Conservation (phyloP, 169 alveolate species). For the Nephromyces sp. region DNA sequence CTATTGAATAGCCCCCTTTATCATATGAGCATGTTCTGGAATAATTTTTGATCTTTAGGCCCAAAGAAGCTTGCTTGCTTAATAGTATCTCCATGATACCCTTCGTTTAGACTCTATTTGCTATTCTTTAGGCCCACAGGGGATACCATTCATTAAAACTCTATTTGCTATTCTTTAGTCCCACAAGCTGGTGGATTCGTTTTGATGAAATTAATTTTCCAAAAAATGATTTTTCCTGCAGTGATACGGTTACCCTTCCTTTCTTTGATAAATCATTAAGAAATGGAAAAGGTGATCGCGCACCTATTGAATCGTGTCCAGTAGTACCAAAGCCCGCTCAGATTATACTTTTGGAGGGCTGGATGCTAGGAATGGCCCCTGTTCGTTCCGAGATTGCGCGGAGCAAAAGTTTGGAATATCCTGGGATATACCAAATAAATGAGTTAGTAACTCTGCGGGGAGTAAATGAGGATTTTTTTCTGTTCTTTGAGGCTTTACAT, state of each 20-base stretch:
- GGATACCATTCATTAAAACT: not conserved
- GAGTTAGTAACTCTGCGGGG: no score
- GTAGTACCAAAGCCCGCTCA: no score
- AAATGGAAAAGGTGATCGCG: slow-evolving; percentile 5
- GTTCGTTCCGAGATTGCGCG: no score
- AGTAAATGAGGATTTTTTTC: no score
- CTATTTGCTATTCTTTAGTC: not conserved
- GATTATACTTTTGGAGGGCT: no score
- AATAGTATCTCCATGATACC: not conserved
- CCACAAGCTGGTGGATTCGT: not conserved
- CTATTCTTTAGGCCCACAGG: not conserved
- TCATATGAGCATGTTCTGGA: no score
- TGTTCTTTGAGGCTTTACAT: no score
- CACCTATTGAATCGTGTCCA: not conserved
- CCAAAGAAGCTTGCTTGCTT: not conserved
- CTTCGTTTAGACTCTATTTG: not conserved
- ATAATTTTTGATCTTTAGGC: no score
- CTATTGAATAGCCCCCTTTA: no score
- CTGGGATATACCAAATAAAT: no score
- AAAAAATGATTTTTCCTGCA: not conserved
- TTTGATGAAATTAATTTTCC: not conserved
- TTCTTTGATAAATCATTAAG: not conserved
- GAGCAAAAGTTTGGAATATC: no score
- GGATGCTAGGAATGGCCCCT: no score
- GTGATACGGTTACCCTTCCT: slow-evolving; percentile 1